phyloP scores from a whole-genome alignment of 805 yeast genomes.

The Candida tammaniensis region DNA sequence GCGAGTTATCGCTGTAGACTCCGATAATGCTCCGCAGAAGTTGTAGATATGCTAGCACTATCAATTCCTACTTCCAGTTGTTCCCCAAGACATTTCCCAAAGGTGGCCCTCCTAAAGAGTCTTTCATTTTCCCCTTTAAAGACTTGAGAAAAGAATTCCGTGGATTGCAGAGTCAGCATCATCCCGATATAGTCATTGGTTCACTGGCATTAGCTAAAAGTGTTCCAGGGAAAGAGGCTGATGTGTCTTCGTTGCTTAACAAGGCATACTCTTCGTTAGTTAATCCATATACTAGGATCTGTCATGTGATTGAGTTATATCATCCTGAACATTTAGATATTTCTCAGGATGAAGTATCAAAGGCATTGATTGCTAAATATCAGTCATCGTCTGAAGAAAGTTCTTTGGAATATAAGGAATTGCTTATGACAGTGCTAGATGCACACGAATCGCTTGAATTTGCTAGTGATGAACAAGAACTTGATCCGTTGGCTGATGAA shows the following conservation, averaged over 20 bases:
- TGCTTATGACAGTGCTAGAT: slow-evolving; percentile 76
- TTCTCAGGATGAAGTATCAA: slow-evolving; percentile 53
- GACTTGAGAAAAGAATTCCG: slow-evolving; percentile 73
- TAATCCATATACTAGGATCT: slow-evolving; percentile 62
- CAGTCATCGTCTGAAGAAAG: slow-evolving; percentile 29
- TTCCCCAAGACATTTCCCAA: slow-evolving; percentile 76
- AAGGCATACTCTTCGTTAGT: slow-evolving; percentile 71
- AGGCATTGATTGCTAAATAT: slow-evolving; percentile 40
- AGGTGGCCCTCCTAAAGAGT: slow-evolving; percentile 60
- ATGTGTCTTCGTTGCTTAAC: slow-evolving; percentile 57
- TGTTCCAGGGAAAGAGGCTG: slow-evolving; percentile 2
- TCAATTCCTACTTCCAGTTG: slow-evolving; percentile 47
- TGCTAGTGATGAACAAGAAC: slow-evolving; percentile 56
- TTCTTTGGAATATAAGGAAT: slow-evolving; percentile 44
- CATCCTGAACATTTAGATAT: slow-evolving; percentile 49
- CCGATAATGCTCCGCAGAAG: neutral
- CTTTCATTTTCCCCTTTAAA: slow-evolving; percentile 55
- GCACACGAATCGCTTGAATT: slow-evolving; percentile 80
- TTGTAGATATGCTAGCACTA: slow-evolving; percentile 1
- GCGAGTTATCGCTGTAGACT: neutral
- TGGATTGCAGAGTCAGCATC: slow-evolving; percentile 65
- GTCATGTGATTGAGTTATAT: slow-evolving; percentile 32
- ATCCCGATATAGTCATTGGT: slow-evolving; percentile 67
- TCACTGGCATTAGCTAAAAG: slow-evolving; percentile 17
- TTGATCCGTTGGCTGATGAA: slow-evolving; percentile 48